Conservation (phyloP, 495 filamentous ascomycete species). For the Hyphodiscus hymeniophilus region DNA sequence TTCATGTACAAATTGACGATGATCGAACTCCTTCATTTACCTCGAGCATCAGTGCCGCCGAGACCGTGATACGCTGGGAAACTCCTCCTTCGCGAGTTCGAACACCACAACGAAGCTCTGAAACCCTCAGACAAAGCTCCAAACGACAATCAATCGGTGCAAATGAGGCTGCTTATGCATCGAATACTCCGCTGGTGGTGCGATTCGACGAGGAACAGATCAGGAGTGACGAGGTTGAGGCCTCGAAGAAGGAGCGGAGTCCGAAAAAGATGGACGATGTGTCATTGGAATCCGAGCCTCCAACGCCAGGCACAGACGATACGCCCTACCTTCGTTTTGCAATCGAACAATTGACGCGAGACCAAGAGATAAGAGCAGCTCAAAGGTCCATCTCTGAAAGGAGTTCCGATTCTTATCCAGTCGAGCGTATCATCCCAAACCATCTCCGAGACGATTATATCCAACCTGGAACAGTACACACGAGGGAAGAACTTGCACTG, state of each 20-base stretch:
- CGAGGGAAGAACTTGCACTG: conserved; percentile 18
- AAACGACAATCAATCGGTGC: conserved; percentile 20
- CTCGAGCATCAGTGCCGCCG: conserved; percentile 39
- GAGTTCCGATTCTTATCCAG: conserved; percentile 36
- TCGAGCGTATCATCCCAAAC: conserved; percentile 44
- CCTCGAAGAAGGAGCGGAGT: conserved; percentile 18
- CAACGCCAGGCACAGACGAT: conserved; percentile 54
- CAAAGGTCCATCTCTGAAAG: conserved; percentile 24
- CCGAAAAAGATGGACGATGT: conserved; percentile 15
- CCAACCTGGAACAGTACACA: not conserved
- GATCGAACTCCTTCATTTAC: conserved; percentile 37
- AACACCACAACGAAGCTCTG: conserved; percentile 25
- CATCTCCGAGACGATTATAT: conserved; percentile 35
- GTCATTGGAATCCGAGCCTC: conserved; percentile 26
- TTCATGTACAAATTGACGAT: conserved; percentile 42
- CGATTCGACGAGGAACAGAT: conserved; percentile 31
- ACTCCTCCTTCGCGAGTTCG: conserved; percentile 34
- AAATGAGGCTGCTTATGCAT: conserved; percentile 15
- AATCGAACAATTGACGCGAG: conserved; percentile 61
- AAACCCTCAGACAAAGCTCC: conserved; percentile 23
- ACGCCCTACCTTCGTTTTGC: conserved; percentile 66
- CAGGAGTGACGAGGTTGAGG: conserved; percentile 24
- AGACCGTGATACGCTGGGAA: conserved; percentile 41
- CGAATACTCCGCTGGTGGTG: conserved; percentile 19
- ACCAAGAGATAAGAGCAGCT: conserved; percentile 42